phyloP scores from a whole-genome alignment of 176 grass and related monocot genomes.

The Eleusine indica region DNA sequence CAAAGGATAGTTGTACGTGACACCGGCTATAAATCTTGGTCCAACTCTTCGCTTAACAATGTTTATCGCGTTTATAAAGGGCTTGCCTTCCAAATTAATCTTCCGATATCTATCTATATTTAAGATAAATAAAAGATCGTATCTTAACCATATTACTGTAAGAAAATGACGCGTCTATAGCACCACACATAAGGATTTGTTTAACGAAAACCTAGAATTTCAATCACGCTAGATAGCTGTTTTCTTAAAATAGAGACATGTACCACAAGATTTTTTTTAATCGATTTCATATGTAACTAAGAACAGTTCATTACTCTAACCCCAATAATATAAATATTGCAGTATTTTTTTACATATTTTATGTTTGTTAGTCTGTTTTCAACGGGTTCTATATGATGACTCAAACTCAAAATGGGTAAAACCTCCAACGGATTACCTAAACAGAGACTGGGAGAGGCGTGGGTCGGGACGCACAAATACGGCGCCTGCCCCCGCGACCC shows the following conservation, averaged over 20 bases:
- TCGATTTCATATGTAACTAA: background rate
- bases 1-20: background rate
- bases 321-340: slow-evolving; percentile 10
- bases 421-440: no score
- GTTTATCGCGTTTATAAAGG: background rate
- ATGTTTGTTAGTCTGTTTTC: no score
- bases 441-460: no score
- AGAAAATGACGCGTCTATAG: background rate
- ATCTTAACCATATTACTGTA: background rate
- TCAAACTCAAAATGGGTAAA: no score
- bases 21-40: background rate
- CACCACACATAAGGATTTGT: background rate
- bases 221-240: background rate
- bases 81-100: background rate
- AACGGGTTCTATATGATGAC: no score
- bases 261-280: background rate
- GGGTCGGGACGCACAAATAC: no score
- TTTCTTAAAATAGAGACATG: background rate
- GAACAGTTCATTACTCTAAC: slow-evolving; percentile 2
- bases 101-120: background rate
- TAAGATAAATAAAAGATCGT: background rate
- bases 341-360: background rate
- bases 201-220: background rate
- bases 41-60: background rate
- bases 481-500: no score